These are phyloP conservation scores for Plectranthus barbatus DNA, from an alignment of 257 asterid species.

Conservation along the genomic window DNA sequence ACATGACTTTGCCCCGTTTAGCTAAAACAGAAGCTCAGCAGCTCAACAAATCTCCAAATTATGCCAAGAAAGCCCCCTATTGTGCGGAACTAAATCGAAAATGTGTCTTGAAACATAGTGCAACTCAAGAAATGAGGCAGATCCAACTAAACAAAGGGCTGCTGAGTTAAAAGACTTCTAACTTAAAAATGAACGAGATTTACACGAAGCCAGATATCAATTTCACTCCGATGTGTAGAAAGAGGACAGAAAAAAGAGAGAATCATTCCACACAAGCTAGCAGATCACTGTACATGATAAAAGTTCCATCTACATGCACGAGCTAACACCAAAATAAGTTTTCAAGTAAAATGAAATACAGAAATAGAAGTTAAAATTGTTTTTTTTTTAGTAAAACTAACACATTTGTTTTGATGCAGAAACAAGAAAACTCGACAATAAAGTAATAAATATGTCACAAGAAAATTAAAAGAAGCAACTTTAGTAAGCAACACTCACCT, in stretches of 20 bases:
- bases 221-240: no score
- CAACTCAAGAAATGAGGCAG: background rate
- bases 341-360: background rate
- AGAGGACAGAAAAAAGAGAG: background rate
- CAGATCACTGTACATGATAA: background rate
- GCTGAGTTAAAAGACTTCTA: no score
- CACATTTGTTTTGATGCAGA: background rate
- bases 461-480: background rate
- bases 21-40: background rate
- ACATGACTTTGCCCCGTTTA: background rate
- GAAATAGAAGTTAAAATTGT: background rate
- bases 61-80: background rate
- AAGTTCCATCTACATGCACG: background rate
- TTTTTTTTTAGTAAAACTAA: background rate
- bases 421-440: background rate
- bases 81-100: background rate
- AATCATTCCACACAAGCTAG: background rate
- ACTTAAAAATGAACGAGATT: no score
- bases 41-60: background rate
- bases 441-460: constrained; percentile 4
- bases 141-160: background rate
- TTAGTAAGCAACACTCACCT: constrained; percentile 87
- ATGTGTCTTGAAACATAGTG: no score
- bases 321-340: background rate
- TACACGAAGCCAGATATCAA: no score